Base-by-base conservation (phyloP, 73 alveolate species). In the Stentor roeselii region DNA sequence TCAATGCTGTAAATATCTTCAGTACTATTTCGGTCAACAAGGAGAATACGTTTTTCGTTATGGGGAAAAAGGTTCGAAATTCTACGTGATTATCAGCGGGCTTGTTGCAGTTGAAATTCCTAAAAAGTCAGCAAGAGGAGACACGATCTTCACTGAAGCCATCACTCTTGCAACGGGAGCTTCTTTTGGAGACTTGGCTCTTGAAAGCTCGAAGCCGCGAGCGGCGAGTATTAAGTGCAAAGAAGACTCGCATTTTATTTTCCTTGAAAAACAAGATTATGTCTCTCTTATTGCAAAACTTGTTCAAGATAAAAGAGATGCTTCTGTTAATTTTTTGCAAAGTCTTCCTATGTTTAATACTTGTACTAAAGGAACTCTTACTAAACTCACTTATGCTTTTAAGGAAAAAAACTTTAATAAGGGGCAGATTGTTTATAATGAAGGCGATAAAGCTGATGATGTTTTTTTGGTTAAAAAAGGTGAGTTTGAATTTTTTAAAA, bases 111-210 rank as follows among this genome's bases (percentile, higher is more conserved):
- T 67, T n/a, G 67, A 50, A 50, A 21, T 50, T 11, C 67, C 67
- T 11, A 50, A 50, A 50, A 67, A 21, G 34, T 14, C 42, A 21
- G 50, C 11, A 67, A 34, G 34, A 27, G 80, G 80, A 11, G 80
- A 67, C 37, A 40, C 27, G 34, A 67, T 21, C 67, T 1, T 0
- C 67, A 39, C 34, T 15, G 42, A 21, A 38, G 39, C 39, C 0
- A 35, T 67, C 0, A 35, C 78, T 21, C 78, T 76, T 39, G 39
- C n/a, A 31, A 40, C 15, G 32, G 84, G 84, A 41, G 76, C 78
- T 6, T 76, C 84, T 14, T 76, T 76, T 76, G 84, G 84, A 37
- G 84, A 76, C n/a, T 6, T 15, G 39, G 42, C 84, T 0, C 34
- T 76, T 37, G n/a, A 27, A 2, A 15, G 15, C 6, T 15, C 60